Percentiles rank a stretch among this genome's conserved stretches.
Evolutionary conservation across 2,329 filamentous ascomycete species (phyloP).

Genomic region (Pseudogymnoascus sp.): DNA sequence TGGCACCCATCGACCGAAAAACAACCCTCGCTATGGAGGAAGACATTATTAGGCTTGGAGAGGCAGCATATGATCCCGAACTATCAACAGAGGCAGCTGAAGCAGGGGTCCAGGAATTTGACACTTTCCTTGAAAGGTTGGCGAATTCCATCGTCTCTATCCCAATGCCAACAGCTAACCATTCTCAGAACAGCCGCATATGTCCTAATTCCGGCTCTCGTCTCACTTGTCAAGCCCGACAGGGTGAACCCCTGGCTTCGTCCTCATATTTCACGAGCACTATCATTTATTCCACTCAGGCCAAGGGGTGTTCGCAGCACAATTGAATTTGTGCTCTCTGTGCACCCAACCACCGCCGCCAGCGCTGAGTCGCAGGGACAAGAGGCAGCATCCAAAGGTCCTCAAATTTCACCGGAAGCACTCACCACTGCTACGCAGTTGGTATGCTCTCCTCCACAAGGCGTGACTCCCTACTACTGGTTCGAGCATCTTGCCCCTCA

Average conservation of each 20-base stretch:
- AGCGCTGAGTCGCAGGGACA: background rate
- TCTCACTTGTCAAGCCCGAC: conserved; percentile 54
- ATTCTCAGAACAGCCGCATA: conserved; percentile 37
- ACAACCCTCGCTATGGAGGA: background rate
- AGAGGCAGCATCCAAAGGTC: conserved; percentile 38
- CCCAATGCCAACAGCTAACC: background rate
- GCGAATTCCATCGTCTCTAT: background rate
- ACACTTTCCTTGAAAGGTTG: conserved; percentile 1
- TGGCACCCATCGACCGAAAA: conserved; percentile 8
- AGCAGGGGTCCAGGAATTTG: background rate
- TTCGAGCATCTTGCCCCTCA: conserved; percentile 54
- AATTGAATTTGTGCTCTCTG: conserved; percentile 63
- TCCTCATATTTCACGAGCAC: conserved; percentile 44
- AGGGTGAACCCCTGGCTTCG: conserved; percentile 54
- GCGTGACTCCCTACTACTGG: conserved; percentile 45
- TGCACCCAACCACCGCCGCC: conserved; percentile 43
- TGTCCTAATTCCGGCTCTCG: conserved; percentile 53
- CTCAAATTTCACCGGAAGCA: conserved; percentile 61
- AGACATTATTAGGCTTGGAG: conserved; percentile 4
- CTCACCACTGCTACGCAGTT: conserved; percentile 55
- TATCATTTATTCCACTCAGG: conserved; percentile 55
- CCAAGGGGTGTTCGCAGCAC: conserved; percentile 57
- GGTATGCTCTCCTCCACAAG: conserved; percentile 50
- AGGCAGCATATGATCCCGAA: background rate
- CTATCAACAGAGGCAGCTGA: background rate